phyloP scores from a whole-genome alignment of 208 protist species.

The Leishmania mexicana region DNA sequence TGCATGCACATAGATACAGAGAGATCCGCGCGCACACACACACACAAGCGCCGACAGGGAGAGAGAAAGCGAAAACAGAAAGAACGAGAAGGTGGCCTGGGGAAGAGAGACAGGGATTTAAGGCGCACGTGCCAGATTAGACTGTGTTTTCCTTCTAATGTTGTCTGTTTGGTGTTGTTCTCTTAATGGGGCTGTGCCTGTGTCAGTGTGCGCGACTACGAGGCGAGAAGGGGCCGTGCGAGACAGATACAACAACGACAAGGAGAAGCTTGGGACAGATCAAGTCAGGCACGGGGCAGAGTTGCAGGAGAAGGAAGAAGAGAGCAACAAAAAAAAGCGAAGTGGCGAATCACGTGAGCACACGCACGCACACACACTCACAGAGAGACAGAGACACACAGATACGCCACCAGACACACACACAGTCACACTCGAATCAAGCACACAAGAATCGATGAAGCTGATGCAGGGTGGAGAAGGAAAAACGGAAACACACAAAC shows the following conservation, averaged over 20 bases:
- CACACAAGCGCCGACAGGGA: background rate
- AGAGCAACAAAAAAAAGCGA: background rate
- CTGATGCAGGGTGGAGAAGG: background rate
- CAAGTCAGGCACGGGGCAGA: background rate
- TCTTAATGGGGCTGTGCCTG: too few relatives aligned
- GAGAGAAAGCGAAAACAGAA: too few relatives aligned
- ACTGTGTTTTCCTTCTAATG: too few relatives aligned
- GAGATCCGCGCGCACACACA: background rate
- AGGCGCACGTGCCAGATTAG: too few relatives aligned
- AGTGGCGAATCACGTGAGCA: background rate
- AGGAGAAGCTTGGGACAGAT: background rate
- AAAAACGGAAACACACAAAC: background rate
- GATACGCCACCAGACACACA: background rate
- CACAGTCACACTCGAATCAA: background rate
- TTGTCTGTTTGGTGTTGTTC: too few relatives aligned
- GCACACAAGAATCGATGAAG: background rate
- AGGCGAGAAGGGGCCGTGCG: too few relatives aligned
- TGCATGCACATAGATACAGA: background rate
- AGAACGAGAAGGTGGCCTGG: too few relatives aligned
- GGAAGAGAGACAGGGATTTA: too few relatives aligned
- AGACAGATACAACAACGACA: background rate
- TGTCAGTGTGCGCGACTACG: too few relatives aligned
- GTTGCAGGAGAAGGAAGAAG: background rate
- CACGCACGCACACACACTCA: background rate
- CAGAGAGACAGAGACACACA: background rate